Evolutionary conservation across 805 yeast genomes (phyloP).

Genomic region (Zygosaccharomyces bailii): DNA sequence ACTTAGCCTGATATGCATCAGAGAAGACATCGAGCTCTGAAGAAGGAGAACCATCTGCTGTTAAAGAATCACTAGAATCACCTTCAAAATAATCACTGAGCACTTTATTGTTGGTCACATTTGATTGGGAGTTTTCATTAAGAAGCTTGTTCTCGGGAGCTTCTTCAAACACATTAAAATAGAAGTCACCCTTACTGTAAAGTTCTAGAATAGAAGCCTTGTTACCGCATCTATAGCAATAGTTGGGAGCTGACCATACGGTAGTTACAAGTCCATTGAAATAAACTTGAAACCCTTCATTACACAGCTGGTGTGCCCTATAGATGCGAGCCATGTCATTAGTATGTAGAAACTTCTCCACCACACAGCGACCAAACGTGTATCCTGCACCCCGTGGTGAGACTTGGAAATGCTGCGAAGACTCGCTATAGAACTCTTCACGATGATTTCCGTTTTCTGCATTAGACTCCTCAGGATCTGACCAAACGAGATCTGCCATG

Average conservation of each 20-base stretch:
- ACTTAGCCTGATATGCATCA: constrained; percentile 35
- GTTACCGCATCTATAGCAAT: constrained; percentile 95
- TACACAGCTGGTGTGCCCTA: constrained; percentile 95
- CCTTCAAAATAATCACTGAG: constrained; percentile 24
- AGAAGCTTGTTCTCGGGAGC: constrained; percentile 80
- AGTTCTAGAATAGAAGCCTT: constrained; percentile 96
- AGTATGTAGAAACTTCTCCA: constrained; percentile 74
- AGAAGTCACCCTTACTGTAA: constrained; percentile 59
- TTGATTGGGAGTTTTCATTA: constrained; percentile 23
- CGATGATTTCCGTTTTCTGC: constrained; percentile 31
- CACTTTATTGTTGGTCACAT: constrained; percentile 19
- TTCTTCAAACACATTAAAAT: constrained; percentile 92
- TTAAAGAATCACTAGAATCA: constrained; percentile 6
- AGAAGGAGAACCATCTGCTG: constrained; percentile 12
- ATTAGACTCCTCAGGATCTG: constrained; percentile 87
- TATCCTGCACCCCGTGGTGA: constrained; percentile 98
- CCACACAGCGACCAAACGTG: constrained; percentile 89
- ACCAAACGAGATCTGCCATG: constrained; percentile 98
- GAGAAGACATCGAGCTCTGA: constrained; percentile 31
- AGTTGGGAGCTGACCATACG: constrained; percentile 98
- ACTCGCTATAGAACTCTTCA: constrained; percentile 24
- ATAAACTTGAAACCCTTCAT: constrained; percentile 90
- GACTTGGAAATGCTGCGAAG: constrained; percentile 64
- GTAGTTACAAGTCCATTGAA: constrained; percentile 90
- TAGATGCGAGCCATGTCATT: constrained; percentile 78